Base-by-base conservation (phyloP, 352 stramenopile genomes). In the Aphanomyces stellatus region DNA sequence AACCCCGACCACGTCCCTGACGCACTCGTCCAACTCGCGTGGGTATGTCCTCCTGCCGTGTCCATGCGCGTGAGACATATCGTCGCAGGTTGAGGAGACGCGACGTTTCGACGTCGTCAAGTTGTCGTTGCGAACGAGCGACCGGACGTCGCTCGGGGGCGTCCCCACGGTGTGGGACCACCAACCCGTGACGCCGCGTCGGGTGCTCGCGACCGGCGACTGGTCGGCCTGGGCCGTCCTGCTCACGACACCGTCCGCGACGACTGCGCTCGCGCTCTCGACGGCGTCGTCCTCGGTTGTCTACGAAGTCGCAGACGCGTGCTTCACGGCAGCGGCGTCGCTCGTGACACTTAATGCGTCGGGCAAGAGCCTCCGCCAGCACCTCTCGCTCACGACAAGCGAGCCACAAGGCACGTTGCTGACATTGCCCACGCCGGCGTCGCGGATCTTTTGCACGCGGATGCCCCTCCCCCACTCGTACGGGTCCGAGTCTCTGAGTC, bases 301-400 rank as follows among this genome's bases (percentile, higher is more conserved):
- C 3, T 65, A 87, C 25, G 81, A 88, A 7, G 78, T 71, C n/a
- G 72, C 81, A 41, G 84, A 90, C 65, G 65, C 81, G 4, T 88
- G 74, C 65, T 89, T 88, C 28, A 73, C 60, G 30, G 25, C 70
- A 11, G 87, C 74, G 65, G 49, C 17, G 15, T 22, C 80, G n/a
- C 37, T 91, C 25, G 27, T 88, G 8, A 74, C 85, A 15, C 76
- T 93, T 13, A 78, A 75, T 0, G 76, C 73, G 24, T 73, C 74
- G 2, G 82, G 82, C 30, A 78, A 82, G 34, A 75, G 72, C 17
- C 62, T 91, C n/a, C 72, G 65, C 25, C 62, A 88, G 2, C 78
- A 90, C 55, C 70, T 63, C 11, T 72, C 73, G 19, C 76, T 68
- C 40, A 73, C 82, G 51, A 68, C 73, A 11, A 71, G 75, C 31